phyloP scores from a whole-genome alignment of 805 yeast species.

The Wickerhamomyces silvicola region DNA sequence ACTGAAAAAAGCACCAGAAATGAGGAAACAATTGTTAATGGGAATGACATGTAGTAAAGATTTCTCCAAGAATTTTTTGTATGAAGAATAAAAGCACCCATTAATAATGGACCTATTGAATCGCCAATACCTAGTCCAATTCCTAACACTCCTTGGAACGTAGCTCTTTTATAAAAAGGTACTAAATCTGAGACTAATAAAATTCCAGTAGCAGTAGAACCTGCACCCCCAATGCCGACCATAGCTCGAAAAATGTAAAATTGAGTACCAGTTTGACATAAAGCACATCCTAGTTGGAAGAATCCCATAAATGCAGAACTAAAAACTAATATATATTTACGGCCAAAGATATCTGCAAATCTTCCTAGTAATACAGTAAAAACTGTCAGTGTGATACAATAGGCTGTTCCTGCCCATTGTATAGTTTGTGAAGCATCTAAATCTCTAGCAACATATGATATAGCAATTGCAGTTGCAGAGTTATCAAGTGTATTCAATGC shows the following conservation, averaged over 20 bases:
- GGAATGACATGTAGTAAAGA: conserved; percentile 43
- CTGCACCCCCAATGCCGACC: conserved; percentile 53
- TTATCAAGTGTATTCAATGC: conserved; percentile 29
- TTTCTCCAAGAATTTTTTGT: conserved; percentile 40
- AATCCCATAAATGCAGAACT: conserved; percentile 34
- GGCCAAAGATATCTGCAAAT: conserved; percentile 48
- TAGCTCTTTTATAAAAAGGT: conserved; percentile 43
- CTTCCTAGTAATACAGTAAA: conserved; percentile 51
- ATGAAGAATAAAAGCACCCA: conserved; percentile 41
- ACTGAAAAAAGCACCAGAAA: conserved; percentile 23
- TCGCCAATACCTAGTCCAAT: conserved; percentile 44
- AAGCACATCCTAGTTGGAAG: conserved; percentile 43
- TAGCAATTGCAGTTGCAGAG: conserved; percentile 41
- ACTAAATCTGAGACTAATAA: conserved; percentile 48
- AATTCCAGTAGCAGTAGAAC: conserved; percentile 42
- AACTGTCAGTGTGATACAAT: conserved; percentile 43
- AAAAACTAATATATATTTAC: conserved; percentile 37
- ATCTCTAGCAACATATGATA: conserved; percentile 40
- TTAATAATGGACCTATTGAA: conserved; percentile 49
- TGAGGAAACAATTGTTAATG: conserved; percentile 25
- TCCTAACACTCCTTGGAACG: conserved; percentile 50
- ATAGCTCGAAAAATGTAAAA: conserved; percentile 46
- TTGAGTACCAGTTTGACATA: conserved; percentile 38
- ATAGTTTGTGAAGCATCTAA: conserved; percentile 40
- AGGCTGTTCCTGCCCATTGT: conserved; percentile 56